These are phyloP conservation scores for Diophrys sp. DNA, from an alignment of 73 alveolate species.

Conservation along the genomic window DNA sequence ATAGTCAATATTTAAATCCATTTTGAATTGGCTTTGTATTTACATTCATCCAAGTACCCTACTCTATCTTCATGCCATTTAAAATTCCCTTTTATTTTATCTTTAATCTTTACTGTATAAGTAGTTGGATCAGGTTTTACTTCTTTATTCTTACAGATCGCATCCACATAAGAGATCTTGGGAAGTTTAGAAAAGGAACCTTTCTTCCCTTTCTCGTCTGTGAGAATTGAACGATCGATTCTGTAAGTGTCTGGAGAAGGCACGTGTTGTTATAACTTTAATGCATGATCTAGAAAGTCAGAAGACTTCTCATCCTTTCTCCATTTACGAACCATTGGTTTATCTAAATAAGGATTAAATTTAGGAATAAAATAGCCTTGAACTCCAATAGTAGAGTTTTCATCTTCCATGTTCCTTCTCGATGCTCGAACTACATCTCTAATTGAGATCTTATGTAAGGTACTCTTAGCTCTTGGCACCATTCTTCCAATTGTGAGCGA, in stretches of 20 bases:
- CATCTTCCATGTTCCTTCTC: too few relatives aligned
- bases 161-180: not conserved
- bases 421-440: too few relatives aligned
- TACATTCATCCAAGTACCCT: not conserved
- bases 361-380: slow-evolving; percentile 37
- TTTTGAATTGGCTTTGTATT: not conserved
- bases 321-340: not conserved
- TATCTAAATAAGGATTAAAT: slow-evolving; percentile 29
- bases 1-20: too few relatives aligned
- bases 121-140: not conserved
- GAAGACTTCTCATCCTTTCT: not conserved
- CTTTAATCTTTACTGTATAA: not conserved
- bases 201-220: not conserved
- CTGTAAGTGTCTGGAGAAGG: slow-evolving; percentile 3
- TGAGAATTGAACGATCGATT: not conserved
- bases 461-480: too few relatives aligned
- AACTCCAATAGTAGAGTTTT: slow-evolving; percentile 49
- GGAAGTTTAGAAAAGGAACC: not conserved
- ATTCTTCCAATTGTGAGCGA: too few relatives aligned
- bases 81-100: not conserved
- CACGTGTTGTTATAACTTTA: slow-evolving; percentile 23
- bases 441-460: too few relatives aligned
- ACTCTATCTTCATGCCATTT: slow-evolving; percentile 2
- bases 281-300: not conserved
- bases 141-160: not conserved